Percentiles rank a stretch among this genome's conserved stretches.
Evolutionary conservation across 495 filamentous ascomycete genomes (phyloP).

Genomic region (Choiromyces venosus): DNA sequence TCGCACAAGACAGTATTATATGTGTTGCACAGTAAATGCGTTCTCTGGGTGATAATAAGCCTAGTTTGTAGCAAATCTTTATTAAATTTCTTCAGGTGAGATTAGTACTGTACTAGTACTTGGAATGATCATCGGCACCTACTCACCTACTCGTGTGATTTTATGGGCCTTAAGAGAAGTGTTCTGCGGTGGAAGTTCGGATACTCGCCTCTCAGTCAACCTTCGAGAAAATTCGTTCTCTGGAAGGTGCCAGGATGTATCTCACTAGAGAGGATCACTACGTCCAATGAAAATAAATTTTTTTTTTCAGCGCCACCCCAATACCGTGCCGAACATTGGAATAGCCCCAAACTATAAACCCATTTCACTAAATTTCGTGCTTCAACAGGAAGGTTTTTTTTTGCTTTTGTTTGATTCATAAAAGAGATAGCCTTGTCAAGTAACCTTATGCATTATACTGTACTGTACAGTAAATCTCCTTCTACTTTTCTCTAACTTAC

Average conservation of each 20-base stretch:
- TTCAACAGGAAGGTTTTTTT: background rate
- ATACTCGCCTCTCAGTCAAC: too few relatives aligned
- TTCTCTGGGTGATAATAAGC: background rate
- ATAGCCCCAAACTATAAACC: background rate
- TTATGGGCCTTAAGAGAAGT: too few relatives aligned
- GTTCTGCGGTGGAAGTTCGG: too few relatives aligned
- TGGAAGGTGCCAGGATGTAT: too few relatives aligned
- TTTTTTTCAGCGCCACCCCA: background rate
- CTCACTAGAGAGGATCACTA: too few relatives aligned
- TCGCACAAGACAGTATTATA: background rate
- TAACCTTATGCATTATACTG: background rate
- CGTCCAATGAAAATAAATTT: background rate
- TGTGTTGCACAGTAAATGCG: background rate
- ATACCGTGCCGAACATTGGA: too few relatives aligned
- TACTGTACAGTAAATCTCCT: too few relatives aligned
- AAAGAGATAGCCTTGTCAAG: background rate
- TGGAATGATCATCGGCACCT: too few relatives aligned
- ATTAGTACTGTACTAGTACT: too few relatives aligned
- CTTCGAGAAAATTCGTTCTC: too few relatives aligned
- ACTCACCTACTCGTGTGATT: too few relatives aligned
- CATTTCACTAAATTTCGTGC: background rate
- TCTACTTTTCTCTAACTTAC: background rate
- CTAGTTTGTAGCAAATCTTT: background rate
- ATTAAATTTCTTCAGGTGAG: too few relatives aligned
- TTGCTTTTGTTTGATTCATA: background rate